Evolutionary conservation across 148 eudicot genomes (phyloP).

Genomic region (Silene uniflora): DNA sequence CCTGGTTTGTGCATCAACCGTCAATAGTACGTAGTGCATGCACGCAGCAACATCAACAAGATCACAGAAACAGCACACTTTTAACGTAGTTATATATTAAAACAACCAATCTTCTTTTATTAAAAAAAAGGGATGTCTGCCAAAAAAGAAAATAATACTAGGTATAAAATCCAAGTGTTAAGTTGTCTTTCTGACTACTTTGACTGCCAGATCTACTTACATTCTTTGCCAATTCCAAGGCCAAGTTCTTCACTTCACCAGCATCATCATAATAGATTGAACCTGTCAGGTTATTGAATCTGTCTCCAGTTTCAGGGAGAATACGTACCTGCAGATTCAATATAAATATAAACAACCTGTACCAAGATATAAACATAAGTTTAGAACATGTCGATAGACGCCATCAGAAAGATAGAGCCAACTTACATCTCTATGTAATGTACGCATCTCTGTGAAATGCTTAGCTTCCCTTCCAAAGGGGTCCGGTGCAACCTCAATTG

Average conservation of each 20-base stretch:
- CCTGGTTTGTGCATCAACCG: neutral
- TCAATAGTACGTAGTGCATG: neutral
- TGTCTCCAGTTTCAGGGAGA: constrained; percentile 80
- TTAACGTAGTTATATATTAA: neutral
- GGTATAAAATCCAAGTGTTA: neutral
- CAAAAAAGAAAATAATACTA: neutral
- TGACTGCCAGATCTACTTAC: constrained; percentile 34
- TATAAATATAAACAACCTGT: constrained; percentile 10
- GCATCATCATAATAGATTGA: constrained; percentile 85
- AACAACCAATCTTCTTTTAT: neutral
- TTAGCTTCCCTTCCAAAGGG: constrained; percentile 89
- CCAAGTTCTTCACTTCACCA: constrained; percentile 74
- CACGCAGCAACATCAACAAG: neutral
- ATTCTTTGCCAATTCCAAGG: constrained; percentile 75
- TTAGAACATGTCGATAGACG: neutral
- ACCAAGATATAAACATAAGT: constrained; percentile 1
- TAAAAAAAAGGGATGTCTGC: neutral
- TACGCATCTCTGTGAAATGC: constrained; percentile 89
- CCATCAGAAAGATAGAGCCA: constrained; percentile 1
- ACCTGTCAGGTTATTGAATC: constrained; percentile 68
- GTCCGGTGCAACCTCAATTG: constrained; percentile 63
- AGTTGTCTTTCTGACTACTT: neutral
- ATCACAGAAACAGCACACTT: neutral
- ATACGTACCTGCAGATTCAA: constrained; percentile 65
- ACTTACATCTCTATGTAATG: constrained; percentile 83